Base-by-base conservation (phyloP, 441 rosid species). In the Erysimum cheiri region DNA sequence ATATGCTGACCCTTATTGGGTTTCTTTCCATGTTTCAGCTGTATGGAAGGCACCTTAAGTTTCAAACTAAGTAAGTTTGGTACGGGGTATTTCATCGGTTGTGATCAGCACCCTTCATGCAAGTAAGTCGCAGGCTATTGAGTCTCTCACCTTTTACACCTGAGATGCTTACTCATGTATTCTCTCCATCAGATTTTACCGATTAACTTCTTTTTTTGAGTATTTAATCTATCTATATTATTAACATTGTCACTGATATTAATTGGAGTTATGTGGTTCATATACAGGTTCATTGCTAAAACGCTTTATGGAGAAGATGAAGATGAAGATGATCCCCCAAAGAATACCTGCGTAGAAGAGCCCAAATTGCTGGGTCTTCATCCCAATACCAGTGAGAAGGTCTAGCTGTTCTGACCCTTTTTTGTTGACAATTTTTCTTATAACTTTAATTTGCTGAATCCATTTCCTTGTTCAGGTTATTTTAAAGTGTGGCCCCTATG, bases 91-190 rank as follows among this genome's bases (percentile, higher is more conserved):
- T 96, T 89, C 71, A 86, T 96, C 60, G 93, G 96, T 67, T 96
- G 99, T 70, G 87, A 91, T 84, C 91, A 83, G 69, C 92, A 86
- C 82, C 99, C 99, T 69, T 78, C 74, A 54, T 96, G 99, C 99
- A 93, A 82, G 99, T 96, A 84, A 90, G 98, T 87, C 69, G 57
- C 53, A 46, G 73, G 37, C 52, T 63, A 24, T 56, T 44, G 29
- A 66, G 71, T 67, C 71, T 61, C 32, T 50, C 24, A 19, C 6
- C 63, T 53, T 15, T 26, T 41, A 32, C 32, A 49, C 50, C 48
- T 66, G n/a, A 40, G 26, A 72, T 24, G 12, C 36, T 46, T 63
- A 39, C 53, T 59, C 60, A 41, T 50, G 40, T 50, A 52, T 53
- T 39, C 12, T 52, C 55, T 37, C 78, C 49, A 53, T 43, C 47